Evolutionary conservation across 306 rosid genomes (phyloP).

Genomic region (Fragaria ananassa): DNA sequence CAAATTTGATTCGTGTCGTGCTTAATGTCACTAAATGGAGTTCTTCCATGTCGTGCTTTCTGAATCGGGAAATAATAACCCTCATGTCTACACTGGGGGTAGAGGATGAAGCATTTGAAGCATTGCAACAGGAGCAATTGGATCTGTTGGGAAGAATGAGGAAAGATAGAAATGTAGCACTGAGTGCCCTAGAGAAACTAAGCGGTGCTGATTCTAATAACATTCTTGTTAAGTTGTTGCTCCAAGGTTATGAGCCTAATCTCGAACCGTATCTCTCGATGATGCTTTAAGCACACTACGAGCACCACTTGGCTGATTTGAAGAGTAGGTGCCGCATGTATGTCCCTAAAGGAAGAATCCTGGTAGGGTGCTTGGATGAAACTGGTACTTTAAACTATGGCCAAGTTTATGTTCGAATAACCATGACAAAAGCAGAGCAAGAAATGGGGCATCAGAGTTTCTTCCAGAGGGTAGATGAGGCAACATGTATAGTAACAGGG

Average conservation of each 20-base stretch:
- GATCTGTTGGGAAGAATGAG: constrained; percentile 61
- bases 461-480: constrained; percentile 58
- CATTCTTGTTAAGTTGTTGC: constrained; percentile 76
- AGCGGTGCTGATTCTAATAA: constrained; percentile 56
- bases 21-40: constrained; percentile 82
- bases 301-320: constrained; percentile 66
- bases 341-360: constrained; percentile 77
- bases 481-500: constrained; percentile 56
- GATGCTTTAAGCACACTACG: constrained; percentile 80
- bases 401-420: constrained; percentile 65
- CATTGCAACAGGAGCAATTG: constrained; percentile 71
- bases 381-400: constrained; percentile 77
- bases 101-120: constrained; percentile 66
- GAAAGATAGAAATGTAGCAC: constrained; percentile 54
- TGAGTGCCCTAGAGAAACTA: constrained; percentile 59
- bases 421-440: constrained; percentile 54
- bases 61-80: constrained; percentile 80
- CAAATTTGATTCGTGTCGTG: constrained; percentile 90
- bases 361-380: constrained; percentile 92
- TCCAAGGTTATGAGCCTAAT: constrained; percentile 70
- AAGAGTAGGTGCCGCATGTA: constrained; percentile 69
- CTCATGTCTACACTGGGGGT: constrained; percentile 78
- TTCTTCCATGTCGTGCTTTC: constrained; percentile 80
- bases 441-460: constrained; percentile 45
- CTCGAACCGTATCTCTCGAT: constrained; percentile 79